Base-by-base conservation (phyloP, 352 stramenopile species). In the Phytophthora sp. region DNA sequence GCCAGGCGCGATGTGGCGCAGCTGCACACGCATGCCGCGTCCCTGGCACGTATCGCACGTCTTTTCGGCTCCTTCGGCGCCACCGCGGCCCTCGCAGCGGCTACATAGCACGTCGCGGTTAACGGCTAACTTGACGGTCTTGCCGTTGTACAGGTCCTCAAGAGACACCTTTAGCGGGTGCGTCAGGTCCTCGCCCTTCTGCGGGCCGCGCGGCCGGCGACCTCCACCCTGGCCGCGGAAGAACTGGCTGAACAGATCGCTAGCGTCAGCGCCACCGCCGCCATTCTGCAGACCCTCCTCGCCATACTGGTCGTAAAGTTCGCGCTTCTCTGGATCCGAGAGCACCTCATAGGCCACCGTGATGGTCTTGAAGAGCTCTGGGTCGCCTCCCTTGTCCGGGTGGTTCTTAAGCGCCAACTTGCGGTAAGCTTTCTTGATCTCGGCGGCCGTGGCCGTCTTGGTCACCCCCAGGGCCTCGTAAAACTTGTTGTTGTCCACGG, bases 61-160 rank as follows among this genome's bases (percentile, higher is more conserved):
- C 63, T 96, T 97, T 57, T 97, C 87, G 11, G 94, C 93, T 18
- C 97, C 97, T 41, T 97, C 84, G 33, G 98, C 97, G 39, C 98
- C 95, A 41, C 93, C 93, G 31, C 80, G 80, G 46, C 93, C 93
- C 26, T 95, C 88, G 64, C 93, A 98, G 58, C 84, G 77, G 21
- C 73, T 69, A 54, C 93, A 98, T 11, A 97, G 67, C 62, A 97
- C 91, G 69, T 99, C 97, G 35, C 97, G 94, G 67, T 97, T 99
- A 54, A 99, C 95, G 2, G 97, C 95, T 20, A 99, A 79, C 67
- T 99, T 98, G 46, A 98, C 93, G 7, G 95, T 99, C 80, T 99
- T 99, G 72, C 98, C 98, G 69, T 99, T 99, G 90, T 99, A 99
- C 45, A 99, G 76, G 69, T 99, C 97, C 75, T 99, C 97, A 42